A percentile compares a stretch with the other conserved stretches of the same genome.
Conservation (phyloP, 192 early-diverging fungal species). For the Dispira simplex region DNA sequence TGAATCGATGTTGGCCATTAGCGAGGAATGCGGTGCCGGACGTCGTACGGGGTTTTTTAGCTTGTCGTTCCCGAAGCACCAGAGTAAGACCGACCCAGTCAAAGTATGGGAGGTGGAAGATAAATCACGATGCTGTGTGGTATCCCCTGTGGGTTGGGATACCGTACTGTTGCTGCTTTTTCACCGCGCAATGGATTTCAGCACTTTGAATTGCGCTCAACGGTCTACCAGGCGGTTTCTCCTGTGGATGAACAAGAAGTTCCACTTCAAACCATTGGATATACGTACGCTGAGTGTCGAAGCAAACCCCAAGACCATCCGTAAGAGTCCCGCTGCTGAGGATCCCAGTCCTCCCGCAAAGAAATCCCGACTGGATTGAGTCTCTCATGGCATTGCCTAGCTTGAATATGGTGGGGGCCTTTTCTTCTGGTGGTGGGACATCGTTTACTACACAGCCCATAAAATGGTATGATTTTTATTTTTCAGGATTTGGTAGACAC, state of each 20-base stretch:
- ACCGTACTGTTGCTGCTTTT: conserved; percentile 19
- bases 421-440: no score
- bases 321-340: no score
- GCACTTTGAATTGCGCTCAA: conserved; percentile 10
- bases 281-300: background rate
- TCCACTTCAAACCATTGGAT: conserved; percentile 6
- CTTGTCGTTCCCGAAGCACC: background rate
- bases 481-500: no score
- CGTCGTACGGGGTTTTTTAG: conserved; percentile 50
- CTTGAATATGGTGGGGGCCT: no score
- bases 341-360: no score
- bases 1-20: conserved; percentile 46
- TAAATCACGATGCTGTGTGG: conserved; percentile 14
- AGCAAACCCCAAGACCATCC: no score
- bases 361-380: no score
- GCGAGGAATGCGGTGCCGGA: conserved; percentile 61
- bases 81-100: background rate
- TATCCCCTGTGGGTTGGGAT: conserved; percentile 21
- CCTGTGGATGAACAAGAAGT: conserved; percentile 10
- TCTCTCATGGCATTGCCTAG: no score
- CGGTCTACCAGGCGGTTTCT: conserved; percentile 15
- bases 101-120: background rate
- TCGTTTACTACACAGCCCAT: no score
- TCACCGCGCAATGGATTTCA: conserved; percentile 23
- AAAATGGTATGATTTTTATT: no score